Evolutionary conservation across 345 rosid species (phyloP).

Genomic region (Durio zibethinus): DNA sequence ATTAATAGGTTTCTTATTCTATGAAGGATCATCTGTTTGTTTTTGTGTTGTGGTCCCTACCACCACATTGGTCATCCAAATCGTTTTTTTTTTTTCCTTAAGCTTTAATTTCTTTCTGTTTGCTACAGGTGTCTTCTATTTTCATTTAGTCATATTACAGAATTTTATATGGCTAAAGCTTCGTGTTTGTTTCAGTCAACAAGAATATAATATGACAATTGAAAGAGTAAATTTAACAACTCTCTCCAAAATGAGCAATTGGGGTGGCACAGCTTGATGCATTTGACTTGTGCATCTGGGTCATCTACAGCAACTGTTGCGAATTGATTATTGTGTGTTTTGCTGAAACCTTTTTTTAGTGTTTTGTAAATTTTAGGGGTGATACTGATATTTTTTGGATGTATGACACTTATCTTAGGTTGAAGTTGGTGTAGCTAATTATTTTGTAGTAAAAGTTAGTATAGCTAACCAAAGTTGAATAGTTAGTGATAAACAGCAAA

Average conservation of each 20-base stretch:
- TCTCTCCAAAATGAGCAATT: neutral
- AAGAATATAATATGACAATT: constrained; percentile 11
- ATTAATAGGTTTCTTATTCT: neutral
- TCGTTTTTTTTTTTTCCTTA: neutral
- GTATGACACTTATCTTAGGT: neutral
- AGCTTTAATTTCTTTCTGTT: neutral
- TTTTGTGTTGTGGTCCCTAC: constrained; percentile 6
- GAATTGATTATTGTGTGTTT: constrained; percentile 5
- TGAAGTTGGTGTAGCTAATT: neutral
- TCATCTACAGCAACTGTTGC: neutral
- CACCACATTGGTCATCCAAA: neutral
- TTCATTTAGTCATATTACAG: neutral
- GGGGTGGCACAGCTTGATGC: constrained; percentile 1
- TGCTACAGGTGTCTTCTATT: constrained; percentile 1
- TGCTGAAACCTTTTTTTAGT: neutral
- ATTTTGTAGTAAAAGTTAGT: too few relatives aligned
- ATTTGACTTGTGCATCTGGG: constrained; percentile 3
- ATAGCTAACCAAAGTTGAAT: neutral
- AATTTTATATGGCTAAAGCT: constrained; percentile 7
- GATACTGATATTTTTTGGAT: neutral
- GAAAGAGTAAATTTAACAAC: constrained; percentile 4
- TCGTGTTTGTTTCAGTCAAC: neutral
- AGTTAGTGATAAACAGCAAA: neutral
- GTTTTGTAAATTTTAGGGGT: neutral
- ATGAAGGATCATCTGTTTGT: neutral